Base-by-base conservation (phyloP, 331 rosid species). In the Pyrus hybrid region DNA sequence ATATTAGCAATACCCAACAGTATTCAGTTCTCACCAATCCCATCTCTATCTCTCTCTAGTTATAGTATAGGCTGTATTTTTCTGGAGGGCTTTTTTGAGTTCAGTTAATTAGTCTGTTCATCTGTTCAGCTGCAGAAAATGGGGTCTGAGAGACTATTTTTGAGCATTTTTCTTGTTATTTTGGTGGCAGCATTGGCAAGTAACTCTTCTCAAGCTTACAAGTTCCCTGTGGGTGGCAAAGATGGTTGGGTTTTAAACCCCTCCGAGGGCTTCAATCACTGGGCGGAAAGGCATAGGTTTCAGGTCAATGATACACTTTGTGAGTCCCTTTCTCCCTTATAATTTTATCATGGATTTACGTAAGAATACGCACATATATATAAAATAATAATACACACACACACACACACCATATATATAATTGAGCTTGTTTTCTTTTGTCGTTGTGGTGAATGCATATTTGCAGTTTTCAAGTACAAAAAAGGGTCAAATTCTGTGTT, bases 221-320 rank as follows among this genome's bases (percentile, higher is more conserved):
- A 76, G 22, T 91, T 88, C 85, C 51, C 62, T 43, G 97, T 82
- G 18, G 98, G 98, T 56, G 94, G 85, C 20, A 83, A 10, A 57
- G 87, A 90, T 49, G 98, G 97, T 0, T 94, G 98, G 98, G 87
- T 91, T 25, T 54, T 83, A 80, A 83, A 85, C 61, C 95, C 96
- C 18, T 86, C 88, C 3, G 87, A 87, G 85, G 72, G 18, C 63
- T 94, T 83, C 74, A 60, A 41, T 16, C 73, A 81, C 5, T 94
- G 98, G 98, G 43, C 97, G 66, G 82, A 6, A 16, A 81, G 83
- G 60, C 86, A 81, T 61, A 83, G 97, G 68, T 94, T 94, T 70
- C 86, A 62, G 54, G 85, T 91, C 82, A 82, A 82, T 54, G 98
- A 94, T 78, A 72, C 80, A 43, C 85, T 93, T 1, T 80, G 98